These are phyloP conservation scores for Metroxylon sagu DNA, from an alignment of 176 grass and related monocot genomes.

Conservation along the genomic window DNA sequence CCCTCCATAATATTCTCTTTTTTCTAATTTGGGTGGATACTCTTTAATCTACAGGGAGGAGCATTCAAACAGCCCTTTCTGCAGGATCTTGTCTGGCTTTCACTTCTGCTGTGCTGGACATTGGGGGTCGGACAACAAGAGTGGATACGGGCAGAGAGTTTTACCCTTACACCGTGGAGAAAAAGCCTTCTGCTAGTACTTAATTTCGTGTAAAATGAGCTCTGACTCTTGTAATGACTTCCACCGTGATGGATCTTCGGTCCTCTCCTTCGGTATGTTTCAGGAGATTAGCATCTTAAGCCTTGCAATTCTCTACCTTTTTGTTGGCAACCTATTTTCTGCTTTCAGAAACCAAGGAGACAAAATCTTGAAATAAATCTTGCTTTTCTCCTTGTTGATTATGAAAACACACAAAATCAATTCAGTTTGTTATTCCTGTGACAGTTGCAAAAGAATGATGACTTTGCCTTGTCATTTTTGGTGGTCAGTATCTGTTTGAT, in stretches of 20 bases:
- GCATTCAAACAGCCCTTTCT: slow-evolving; percentile 54
- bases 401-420: no score
- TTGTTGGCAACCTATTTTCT: no score
- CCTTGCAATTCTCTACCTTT: no score
- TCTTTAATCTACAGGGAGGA: slow-evolving; percentile 41
- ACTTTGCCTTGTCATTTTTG: no score
- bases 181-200: slow-evolving; percentile 38
- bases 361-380: no score
- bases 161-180: slow-evolving; percentile 52
- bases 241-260: slow-evolving; percentile 25
- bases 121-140: slow-evolving; percentile 71
- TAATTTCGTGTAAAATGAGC: slow-evolving; percentile 30
- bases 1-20: background rate
- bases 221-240: slow-evolving; percentile 24
- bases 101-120: slow-evolving; percentile 62
- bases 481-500: no score
- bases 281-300: no score
- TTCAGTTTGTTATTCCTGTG: no score
- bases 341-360: no score
- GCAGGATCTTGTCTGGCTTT: slow-evolving; percentile 71
- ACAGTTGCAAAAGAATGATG: no score
- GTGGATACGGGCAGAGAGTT: slow-evolving; percentile 77
- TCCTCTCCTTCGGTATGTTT: slow-evolving; percentile 2
- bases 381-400: no score
- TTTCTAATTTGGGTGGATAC: background rate